Base-by-base conservation (phyloP, 768 basidiomycete species). In the Myochromella boudieri region DNA sequence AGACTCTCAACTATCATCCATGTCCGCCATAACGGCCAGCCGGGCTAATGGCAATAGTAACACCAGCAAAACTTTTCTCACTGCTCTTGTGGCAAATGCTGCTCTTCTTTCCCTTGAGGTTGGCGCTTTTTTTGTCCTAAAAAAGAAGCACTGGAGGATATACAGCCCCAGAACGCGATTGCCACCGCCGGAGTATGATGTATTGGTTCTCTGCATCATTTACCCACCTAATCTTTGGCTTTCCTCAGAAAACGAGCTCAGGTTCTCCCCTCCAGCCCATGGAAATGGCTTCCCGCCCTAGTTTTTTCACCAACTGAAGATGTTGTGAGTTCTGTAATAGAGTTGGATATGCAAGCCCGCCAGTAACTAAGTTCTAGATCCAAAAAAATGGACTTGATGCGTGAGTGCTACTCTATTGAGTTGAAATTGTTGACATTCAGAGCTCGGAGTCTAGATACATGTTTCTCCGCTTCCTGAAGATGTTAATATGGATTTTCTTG, bases 361-460 rank as follows among this genome's bases (percentile, higher is more conserved):
- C 42, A 26, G 33, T 24, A 37, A 25, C 18, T 37, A 21, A 7
- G 27, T 44, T 47, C 14, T 42, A 80, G 78, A 81, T 79, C 50
- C 59, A 69, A 14, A 78, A 79, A 60, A 84, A 84, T 64, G 82
- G 82, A 0, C 68, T 84, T 43, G 86, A 88, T 62, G 83, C 85
- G 60, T 85, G 76, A 54, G 70, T 75, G 71, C 9, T n/a, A n/a
- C n/a, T n/a, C n/a, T n/a, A n/a, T n/a, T n/a, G n/a, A n/a, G n/a
- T n/a, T 20, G 20, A 37, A 6, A 36, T 36, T 37, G 41, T 21
- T 4, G 22, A 6, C 7, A 8, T 27, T 6, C 17, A 21, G 34
- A 2, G 34, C 12, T n/a, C n/a, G 18, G 28, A 48, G 8, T 20
- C 34, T 46, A 46, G 73, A 33, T 76, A 76, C 49, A 74, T 85